Evolutionary conservation across 2,329 filamentous ascomycete species (phyloP).

Genomic region (Seiridium unicorne): DNA sequence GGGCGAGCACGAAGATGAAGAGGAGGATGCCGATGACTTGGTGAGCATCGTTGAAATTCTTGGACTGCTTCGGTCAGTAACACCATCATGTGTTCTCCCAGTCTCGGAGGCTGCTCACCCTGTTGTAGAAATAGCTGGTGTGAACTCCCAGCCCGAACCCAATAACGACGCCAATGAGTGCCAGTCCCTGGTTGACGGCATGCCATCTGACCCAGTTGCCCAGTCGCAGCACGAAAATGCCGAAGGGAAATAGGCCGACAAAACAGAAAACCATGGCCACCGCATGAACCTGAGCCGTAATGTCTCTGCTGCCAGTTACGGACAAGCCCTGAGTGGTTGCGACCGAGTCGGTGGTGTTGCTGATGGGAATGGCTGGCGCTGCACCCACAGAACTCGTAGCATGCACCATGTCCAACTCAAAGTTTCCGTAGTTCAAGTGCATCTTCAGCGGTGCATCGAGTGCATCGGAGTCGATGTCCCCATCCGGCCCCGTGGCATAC

Average conservation of each 20-base stretch:
- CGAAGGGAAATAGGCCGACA: constrained; percentile 54
- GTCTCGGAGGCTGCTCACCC: constrained; percentile 39
- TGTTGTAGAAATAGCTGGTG: constrained; percentile 51
- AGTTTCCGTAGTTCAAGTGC: constrained; percentile 53
- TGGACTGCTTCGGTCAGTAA: constrained; percentile 37
- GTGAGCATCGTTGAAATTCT: constrained; percentile 50
- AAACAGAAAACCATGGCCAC: constrained; percentile 56
- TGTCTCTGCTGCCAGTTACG: constrained; percentile 30
- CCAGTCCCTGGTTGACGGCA: constrained; percentile 50
- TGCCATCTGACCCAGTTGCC: constrained; percentile 54
- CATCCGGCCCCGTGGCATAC: constrained; percentile 54
- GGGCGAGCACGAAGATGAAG: constrained; percentile 47
- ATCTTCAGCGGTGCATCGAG: constrained; percentile 44
- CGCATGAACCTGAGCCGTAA: constrained; percentile 41
- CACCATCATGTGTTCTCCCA: not conserved
- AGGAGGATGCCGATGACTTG: constrained; percentile 59
- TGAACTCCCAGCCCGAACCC: constrained; percentile 53
- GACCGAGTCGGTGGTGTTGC: constrained; percentile 20
- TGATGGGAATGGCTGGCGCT: constrained; percentile 36
- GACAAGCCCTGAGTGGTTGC: constrained; percentile 30
- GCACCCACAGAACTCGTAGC: constrained; percentile 42
- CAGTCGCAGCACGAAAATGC: constrained; percentile 51
- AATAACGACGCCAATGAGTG: constrained; percentile 44
- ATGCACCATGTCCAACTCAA: constrained; percentile 53
- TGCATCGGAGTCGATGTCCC: constrained; percentile 40